Base-by-base conservation (phyloP, 2,329 filamentous ascomycete genomes). In the Fusarium sulawesiense region DNA sequence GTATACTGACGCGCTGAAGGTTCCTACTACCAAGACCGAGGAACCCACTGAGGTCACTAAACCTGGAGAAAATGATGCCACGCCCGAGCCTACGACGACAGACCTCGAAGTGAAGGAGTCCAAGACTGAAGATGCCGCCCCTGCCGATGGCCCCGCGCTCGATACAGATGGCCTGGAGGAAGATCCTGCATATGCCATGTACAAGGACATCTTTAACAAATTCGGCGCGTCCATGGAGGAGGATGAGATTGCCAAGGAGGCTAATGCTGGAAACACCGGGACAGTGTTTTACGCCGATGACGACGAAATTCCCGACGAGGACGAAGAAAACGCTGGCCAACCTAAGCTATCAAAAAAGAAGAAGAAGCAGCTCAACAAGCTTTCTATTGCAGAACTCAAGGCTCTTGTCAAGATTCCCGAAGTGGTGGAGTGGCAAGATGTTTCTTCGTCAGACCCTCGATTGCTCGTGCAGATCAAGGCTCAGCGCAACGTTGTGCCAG, bases 401-500 rank as follows among this genome's bases (percentile, higher is more conserved):
- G 93, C 95, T 8, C 83, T 97, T 58, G 96, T 98, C 64, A 88
- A 87, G 75, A 95, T 94, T 73, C 96, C 96, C 4, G 96, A 99
- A 80, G 89, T 97, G 12, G 95, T 99, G 8, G 96, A 99, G 76
- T 98, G 96, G 96, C 96, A 97, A 57, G 96, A 99, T 78, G 93
- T 93, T 14, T 97, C 93, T 18, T 94, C 96, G 1, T 89, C 92
- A 27, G 94, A 99, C 78, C 96, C 96, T 16, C 89, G 91, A 59
- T 84, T 98, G 45, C 87, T 99, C 13, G 93, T 98, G 27, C 93
- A 97, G 76, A 94, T 99, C 84, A 99, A 98, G 81, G 92, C 93
- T 5, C 93, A 97, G 78, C 90, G 94, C 73, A 99, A 99, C 78
- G 93, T 98, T 27, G 94, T 99, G 1, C 96, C 96, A 2, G 96